Conservation (phyloP, 768 basidiomycete species). For the Asterophora lycoperdoides region DNA sequence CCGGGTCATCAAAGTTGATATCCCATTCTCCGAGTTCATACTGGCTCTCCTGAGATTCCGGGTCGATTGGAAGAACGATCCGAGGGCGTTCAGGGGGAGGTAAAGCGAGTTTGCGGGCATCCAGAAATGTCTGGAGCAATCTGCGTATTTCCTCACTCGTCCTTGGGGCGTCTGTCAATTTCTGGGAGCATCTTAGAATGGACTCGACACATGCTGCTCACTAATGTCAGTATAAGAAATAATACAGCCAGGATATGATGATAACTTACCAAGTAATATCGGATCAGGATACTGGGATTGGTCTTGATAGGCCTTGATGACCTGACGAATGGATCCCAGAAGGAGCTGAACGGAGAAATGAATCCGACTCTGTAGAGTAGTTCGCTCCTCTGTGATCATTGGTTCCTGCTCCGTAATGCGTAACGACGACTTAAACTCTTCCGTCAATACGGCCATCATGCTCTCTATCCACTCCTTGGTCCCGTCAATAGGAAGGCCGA, state of each 20-base stretch:
- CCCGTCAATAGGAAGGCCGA: slow-evolving; percentile 44
- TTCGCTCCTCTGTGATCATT: background rate
- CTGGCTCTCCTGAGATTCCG: slow-evolving; percentile 68
- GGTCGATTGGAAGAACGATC: slow-evolving; percentile 18
- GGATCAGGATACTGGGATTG: slow-evolving; percentile 56
- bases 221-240: background rate
- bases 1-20: slow-evolving; percentile 61
- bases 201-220: slow-evolving; percentile 52
- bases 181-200: slow-evolving; percentile 37
- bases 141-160: slow-evolving; percentile 53
- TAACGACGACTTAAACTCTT: slow-evolving; percentile 43
- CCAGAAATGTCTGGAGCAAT: slow-evolving; percentile 58
- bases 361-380: background rate
- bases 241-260: background rate
- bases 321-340: slow-evolving; percentile 21
- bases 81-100: slow-evolving; percentile 38
- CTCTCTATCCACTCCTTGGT: slow-evolving; percentile 63
- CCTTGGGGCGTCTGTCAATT: slow-evolving; percentile 33
- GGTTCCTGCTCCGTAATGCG: background rate
- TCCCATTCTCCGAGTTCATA: slow-evolving; percentile 56
- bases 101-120: slow-evolving; percentile 46
- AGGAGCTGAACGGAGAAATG: slow-evolving; percentile 13
- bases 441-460: slow-evolving; percentile 49
- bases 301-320: slow-evolving; percentile 4
- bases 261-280: slow-evolving; percentile 30